Conservation (phyloP, 2,329 filamentous ascomycete species). For the Xylariomycetidae sp. region DNA sequence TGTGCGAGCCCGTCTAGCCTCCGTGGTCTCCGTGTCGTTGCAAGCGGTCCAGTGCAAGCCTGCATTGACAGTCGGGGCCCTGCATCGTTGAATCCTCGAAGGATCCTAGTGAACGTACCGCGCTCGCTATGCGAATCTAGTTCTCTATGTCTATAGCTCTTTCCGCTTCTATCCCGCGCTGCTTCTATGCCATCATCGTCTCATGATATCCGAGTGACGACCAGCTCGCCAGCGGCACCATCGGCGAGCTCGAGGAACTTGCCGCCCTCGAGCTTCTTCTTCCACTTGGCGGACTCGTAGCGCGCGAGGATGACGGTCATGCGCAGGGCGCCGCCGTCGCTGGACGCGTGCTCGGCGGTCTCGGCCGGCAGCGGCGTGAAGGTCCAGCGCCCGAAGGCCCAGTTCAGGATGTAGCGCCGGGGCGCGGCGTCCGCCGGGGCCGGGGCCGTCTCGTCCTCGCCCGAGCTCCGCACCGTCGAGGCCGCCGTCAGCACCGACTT, state of each 20-base stretch:
- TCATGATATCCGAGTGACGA: slow-evolving; percentile 41
- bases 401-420: slow-evolving; percentile 82
- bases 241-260: slow-evolving; percentile 47
- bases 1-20: no score
- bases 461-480: slow-evolving; percentile 41
- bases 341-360: slow-evolving; percentile 45
- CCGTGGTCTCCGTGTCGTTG: no score
- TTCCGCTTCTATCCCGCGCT: no score
- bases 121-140: no score
- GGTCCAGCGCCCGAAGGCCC: slow-evolving; percentile 95
- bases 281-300: slow-evolving; percentile 71
- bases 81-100: no score
- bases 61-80: no score
- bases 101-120: no score
- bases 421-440: slow-evolving; percentile 21
- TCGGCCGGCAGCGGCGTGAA: slow-evolving; percentile 59
- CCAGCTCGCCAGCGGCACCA: slow-evolving; percentile 39
- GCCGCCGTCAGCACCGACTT: slow-evolving; percentile 60
- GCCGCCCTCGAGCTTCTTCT: slow-evolving; percentile 60
- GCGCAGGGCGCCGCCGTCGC: slow-evolving; percentile 50
- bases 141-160: no score
- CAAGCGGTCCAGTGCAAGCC: no score
- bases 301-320: slow-evolving; percentile 72
- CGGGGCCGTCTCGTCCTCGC: slow-evolving; percentile 36
- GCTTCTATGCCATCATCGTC: slow-evolving; percentile 5